Base-by-base conservation (phyloP, 2,329 filamentous ascomycete genomes). In the Aaosphaeria arxii region DNA sequence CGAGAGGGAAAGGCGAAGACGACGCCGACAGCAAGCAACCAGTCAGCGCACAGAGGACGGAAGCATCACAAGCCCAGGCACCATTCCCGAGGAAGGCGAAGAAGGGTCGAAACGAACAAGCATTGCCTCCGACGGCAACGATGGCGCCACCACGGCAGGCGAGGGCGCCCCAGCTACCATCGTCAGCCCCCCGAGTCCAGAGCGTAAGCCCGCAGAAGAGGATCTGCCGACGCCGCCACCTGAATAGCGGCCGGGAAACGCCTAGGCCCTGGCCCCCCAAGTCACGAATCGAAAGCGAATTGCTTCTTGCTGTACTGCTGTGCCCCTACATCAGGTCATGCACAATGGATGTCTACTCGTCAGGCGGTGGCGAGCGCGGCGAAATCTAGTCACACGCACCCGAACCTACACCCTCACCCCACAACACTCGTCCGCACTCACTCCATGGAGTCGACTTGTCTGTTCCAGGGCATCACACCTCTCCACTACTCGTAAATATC, bases 1-100 rank as follows among this genome's bases (percentile, higher is more conserved):
- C 54, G 89, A 95, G 71, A 77, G 89, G 46, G 80, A 83, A 48
- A 76, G 89, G 39, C 75, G 89, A 58, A 74, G 87, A 53, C 76
- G 89, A 57, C 76, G 88, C 54, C 58, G 70, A 46, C 58, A 63
- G 46, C 58, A 63, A 45, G 63, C 59, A 5, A 69, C 67, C 32
- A 58, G 52, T 11, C 55, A 54, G 35, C 59, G 58, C n/a, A 66
- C 64, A 28, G 64, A 64, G 1, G 65, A 65, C 13, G 63, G 62
- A 5, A 55, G 54, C 3, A 45, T 70, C 0, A 61, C 67, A 49
- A 71, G 63, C 35, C 69, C 66, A 2, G 54, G 57, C 1, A 45
- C 61, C 1, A 71, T 74, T 31, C 52, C 54, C 5, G 62, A 68
- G 43, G 63, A 68, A 41, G 54, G 56, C 1, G 62, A 51, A 41